Base-by-base conservation (phyloP, 2,329 filamentous ascomycete species). In the Aspergillus melleus region DNA sequence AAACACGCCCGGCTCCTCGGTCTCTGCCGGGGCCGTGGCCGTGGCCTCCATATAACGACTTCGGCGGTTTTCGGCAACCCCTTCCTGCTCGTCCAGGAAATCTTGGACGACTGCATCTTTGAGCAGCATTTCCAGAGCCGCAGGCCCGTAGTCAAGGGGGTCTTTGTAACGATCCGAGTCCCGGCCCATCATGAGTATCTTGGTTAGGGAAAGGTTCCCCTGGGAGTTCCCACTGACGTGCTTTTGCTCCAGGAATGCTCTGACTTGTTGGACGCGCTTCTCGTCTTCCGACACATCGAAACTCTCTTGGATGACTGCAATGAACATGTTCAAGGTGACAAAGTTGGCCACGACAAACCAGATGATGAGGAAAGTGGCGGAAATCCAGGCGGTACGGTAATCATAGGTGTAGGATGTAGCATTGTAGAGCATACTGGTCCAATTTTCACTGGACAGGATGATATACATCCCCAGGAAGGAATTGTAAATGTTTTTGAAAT, bases 261-360 rank as follows among this genome's bases (percentile, higher is more conserved):
- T 94, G 61, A 99, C 93, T 77, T 99, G 96, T 73, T 98, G 92
- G 62, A 98, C 79, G 20, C 96, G 92, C 78, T 99, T 99, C 75
- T 98, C 93, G 72, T 99, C 96, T 74, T 99, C 95, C 3, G 93
- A 96, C 26, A 99, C 92, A 77, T 99, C 95, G 73, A 99, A 99
- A 71, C 96, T 99, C 73, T 99, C 95, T 76, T 99, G 95, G 66
- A 99, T 99, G 79, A 99, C 95, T 82, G 95, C 95, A 90, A 99
- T 98, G 82, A 99, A 99, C 95, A 99, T 99, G 73, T 98, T 99
- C 80, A 99, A 80, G 62, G 98, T 86, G 78, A 99, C 96, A 73
- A 98, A 94, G 75, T 96, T 97, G 6, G 92, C 85, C 49, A 99
- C 84, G 59, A 96, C 95, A 76, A 96, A 98, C 95, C 95, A 99